Base-by-base conservation (phyloP, 1,139 yeast species). In the Kodamaea ohmeri region DNA sequence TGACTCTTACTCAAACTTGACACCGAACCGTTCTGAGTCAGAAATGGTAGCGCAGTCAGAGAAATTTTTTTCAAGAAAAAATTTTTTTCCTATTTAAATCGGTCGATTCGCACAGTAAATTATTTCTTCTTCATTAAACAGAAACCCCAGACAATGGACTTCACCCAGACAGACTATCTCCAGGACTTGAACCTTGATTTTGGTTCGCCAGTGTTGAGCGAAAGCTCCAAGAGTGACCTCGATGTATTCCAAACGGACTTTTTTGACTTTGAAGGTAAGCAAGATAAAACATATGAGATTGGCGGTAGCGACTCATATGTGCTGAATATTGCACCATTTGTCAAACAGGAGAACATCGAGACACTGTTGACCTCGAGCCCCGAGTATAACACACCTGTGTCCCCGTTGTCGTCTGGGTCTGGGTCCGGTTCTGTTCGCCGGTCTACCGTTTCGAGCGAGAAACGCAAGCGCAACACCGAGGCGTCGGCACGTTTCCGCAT, bases 401-500 rank as follows among this genome's bases (percentile, higher is more conserved):
- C 34, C 19, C 35, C 35, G 9, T 25, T 33, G 29, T 25, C 29
- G 25, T 33, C 35, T 25, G 29, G 30, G 29, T 25, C 30, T 25
- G 30, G 35, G 18, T 25, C 30, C 17, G 25, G 35, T 24, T 33
- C 34, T 25, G 32, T 42, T 33, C 46, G 41, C 26, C 31, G 39
- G 13, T 39, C 38, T 15, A 45, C 48, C 32, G 48, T 56, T 13
- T 53, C 53, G 34, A 55, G 53, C 19, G 77, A 73, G 47, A 76
- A 77, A 55, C 65, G 80, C 49, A 70, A 74, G 53, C 61, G 83
- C 49, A 78, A 78, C 54, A 77, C 84, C 2, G 78, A 80, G 4
- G 85, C 85, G 2, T 71, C 78, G 14, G 84, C 84, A 4, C 56
- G 83, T 42, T 79, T 79, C 55, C 63, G 85, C 49, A 66, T 76